A percentile compares a stretch with the other conserved stretches of the same genome.
Evolutionary conservation across 169 alveolate genomes (phyloP).

Genomic region (Eimeria acervulina): DNA sequence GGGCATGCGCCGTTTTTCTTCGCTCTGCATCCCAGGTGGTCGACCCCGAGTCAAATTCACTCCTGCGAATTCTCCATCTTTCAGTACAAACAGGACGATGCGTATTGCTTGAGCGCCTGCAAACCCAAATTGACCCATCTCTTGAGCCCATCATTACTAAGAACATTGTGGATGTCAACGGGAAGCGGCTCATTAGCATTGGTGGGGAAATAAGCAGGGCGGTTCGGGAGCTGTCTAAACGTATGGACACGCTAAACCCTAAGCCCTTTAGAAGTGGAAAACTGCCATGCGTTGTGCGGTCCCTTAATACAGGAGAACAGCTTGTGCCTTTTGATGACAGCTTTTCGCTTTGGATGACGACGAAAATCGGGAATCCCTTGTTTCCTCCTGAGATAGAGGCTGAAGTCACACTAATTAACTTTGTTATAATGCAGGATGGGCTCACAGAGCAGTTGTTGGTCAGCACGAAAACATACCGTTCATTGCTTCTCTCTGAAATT

Average conservation of each 20-base stretch:
- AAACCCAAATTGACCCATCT: constrained; percentile 71
- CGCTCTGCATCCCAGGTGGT: constrained; percentile 19
- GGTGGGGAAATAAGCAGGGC: constrained; percentile 18
- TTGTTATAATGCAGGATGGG: constrained; percentile 96
- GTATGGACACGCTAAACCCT: background rate
- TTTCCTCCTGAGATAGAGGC: constrained; percentile 97
- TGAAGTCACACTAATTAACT: constrained; percentile 95
- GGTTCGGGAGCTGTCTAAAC: background rate
- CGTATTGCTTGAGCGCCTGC: constrained; percentile 65
- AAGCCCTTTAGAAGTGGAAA: too few species aligned
- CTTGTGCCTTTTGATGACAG: constrained; percentile 91
- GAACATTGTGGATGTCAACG: constrained; percentile 52
- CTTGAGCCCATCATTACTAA: constrained; percentile 70
- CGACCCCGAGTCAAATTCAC: constrained; percentile 54
- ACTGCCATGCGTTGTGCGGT: background rate
- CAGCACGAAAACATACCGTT: constrained; percentile 92
- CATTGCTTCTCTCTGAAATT: constrained; percentile 91
- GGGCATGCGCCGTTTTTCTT: background rate
- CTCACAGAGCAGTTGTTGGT: constrained; percentile 90
- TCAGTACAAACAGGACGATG: constrained; percentile 61
- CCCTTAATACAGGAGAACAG: constrained; percentile 83
- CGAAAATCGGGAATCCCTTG: constrained; percentile 96
- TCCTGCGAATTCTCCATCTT: constrained; percentile 60
- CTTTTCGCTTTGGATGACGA: constrained; percentile 96
- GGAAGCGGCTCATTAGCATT: constrained; percentile 48